Conservation (phyloP, 768 basidiomycete species). For the Pisolithus marmoratus region DNA sequence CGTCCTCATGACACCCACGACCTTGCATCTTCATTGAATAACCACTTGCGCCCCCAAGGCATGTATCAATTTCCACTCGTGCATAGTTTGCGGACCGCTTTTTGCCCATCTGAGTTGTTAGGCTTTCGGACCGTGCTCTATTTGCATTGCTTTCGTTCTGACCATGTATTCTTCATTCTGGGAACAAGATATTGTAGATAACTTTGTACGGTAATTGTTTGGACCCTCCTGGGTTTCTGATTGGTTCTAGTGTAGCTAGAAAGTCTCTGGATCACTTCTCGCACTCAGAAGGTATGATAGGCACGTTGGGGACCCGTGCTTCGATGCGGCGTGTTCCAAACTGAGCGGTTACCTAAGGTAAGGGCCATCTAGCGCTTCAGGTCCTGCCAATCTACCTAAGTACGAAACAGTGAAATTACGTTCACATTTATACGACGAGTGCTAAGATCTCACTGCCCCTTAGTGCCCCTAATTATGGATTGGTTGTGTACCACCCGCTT, state of each 20-base stretch:
- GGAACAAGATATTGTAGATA: slow-evolving; percentile 29
- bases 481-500: too few relatives aligned
- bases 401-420: too few relatives aligned
- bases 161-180: slow-evolving; percentile 14
- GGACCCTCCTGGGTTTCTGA: slow-evolving; percentile 24
- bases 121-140: slow-evolving; percentile 9
- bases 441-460: too few relatives aligned
- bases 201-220: slow-evolving; percentile 18
- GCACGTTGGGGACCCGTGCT: slow-evolving; percentile 35
- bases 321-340: slow-evolving; percentile 90
- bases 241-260: slow-evolving; percentile 38
- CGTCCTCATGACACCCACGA: slow-evolving; percentile 14
- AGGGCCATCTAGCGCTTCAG: slow-evolving; percentile 81
- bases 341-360: slow-evolving; percentile 58
- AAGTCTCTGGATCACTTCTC: slow-evolving; percentile 59
- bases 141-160: slow-evolving; percentile 13
- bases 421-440: too few relatives aligned
- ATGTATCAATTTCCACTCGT: slow-evolving; percentile 14
- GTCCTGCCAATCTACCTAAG: too few relatives aligned
- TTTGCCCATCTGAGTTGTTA: slow-evolving; percentile 8
- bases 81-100: slow-evolving; percentile 27
- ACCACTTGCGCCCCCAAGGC: slow-evolving; percentile 6
- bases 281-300: slow-evolving; percentile 64
- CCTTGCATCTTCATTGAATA: slow-evolving; percentile 12
- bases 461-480: too few relatives aligned